These are phyloP conservation scores for Cladosporium sp. DNA, from an alignment of 2,329 filamentous ascomycete species.

Conservation along the genomic window DNA sequence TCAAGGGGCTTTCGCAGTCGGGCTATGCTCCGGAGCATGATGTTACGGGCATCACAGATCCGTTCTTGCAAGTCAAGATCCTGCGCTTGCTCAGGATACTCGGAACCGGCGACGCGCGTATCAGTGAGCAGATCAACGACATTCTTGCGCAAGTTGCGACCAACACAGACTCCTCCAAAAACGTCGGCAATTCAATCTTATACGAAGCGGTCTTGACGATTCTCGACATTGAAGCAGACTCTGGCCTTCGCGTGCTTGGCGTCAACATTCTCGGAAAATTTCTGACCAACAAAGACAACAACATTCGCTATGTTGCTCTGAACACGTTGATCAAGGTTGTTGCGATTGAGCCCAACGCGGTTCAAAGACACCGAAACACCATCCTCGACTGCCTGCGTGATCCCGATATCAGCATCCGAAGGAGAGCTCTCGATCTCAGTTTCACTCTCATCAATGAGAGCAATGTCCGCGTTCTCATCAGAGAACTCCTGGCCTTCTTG, in stretches of 20 bases:
- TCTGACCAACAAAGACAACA: conserved; percentile 96
- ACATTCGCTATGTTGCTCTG: conserved; percentile 94
- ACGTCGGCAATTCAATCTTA: conserved; percentile 95
- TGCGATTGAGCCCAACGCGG: conserved; percentile 93
- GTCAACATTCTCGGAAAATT: conserved; percentile 99
- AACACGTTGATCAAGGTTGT: conserved; percentile 98
- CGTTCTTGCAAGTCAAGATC: conserved; percentile 96
- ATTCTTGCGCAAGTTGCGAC: conserved; percentile 89
- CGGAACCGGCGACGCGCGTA: conserved; percentile 75
- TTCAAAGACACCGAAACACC: conserved; percentile 93
- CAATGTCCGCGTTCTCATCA: conserved; percentile 88
- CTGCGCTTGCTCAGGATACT: conserved; percentile 78
- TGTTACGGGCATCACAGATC: conserved; percentile 95
- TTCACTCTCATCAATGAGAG: conserved; percentile 97
- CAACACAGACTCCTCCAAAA: conserved; percentile 96
- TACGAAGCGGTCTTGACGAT: conserved; percentile 97
- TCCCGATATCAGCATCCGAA: conserved; percentile 94
- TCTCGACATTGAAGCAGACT: conserved; percentile 95
- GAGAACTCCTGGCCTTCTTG: conserved; percentile 88
- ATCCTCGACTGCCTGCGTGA: conserved; percentile 94
- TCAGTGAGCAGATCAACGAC: conserved; percentile 97
- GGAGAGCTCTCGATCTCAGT: conserved; percentile 91
- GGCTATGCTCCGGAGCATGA: conserved; percentile 97
- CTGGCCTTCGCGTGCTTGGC: conserved; percentile 83
- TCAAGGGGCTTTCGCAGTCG: conserved; percentile 89